These are phyloP conservation scores for Colletotrichum truncatum DNA, from an alignment of 2,329 filamentous ascomycete species.

Conservation along the genomic window DNA sequence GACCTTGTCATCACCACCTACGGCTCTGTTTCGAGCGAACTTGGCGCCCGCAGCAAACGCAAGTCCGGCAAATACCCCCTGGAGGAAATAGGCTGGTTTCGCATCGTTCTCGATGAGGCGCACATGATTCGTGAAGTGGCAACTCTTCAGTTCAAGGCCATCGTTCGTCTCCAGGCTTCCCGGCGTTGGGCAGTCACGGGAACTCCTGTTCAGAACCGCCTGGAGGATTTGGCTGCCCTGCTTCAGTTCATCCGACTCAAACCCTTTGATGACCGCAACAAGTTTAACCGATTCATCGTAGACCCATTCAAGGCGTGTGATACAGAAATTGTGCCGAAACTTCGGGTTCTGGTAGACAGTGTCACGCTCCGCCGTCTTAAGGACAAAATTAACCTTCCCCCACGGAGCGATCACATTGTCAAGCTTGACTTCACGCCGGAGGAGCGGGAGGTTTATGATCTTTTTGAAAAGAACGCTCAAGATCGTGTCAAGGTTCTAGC, in stretches of 20 bases:
- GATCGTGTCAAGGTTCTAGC: slow-evolving; percentile 81
- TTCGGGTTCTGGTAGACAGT: slow-evolving; percentile 92
- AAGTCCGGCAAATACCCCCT: slow-evolving; percentile 72
- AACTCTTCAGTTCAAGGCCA: slow-evolving; percentile 85
- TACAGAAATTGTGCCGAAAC: slow-evolving; percentile 81
- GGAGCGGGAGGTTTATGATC: slow-evolving; percentile 82
- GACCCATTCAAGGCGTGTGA: slow-evolving; percentile 89
- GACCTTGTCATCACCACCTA: slow-evolving; percentile 95
- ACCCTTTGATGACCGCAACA: slow-evolving; percentile 82
- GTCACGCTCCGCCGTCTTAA: slow-evolving; percentile 92
- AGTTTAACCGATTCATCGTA: slow-evolving; percentile 83
- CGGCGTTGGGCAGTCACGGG: slow-evolving; percentile 97
- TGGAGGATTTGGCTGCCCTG: slow-evolving; percentile 89
- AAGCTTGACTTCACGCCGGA: slow-evolving; percentile 78
- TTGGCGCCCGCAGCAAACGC: slow-evolving; percentile 68
- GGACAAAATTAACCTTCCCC: slow-evolving; percentile 86
- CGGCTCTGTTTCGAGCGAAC: slow-evolving; percentile 84
- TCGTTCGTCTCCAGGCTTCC: slow-evolving; percentile 80
- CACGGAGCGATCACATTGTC: slow-evolving; percentile 76
- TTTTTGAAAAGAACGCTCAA: slow-evolving; percentile 84
- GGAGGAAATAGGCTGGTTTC: slow-evolving; percentile 87
- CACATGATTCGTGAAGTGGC: slow-evolving; percentile 91
- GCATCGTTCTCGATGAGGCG: slow-evolving; percentile 92
- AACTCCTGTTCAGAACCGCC: slow-evolving; percentile 92
- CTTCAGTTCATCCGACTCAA: slow-evolving; percentile 85